A percentile compares a stretch with the other conserved stretches of the same genome.
phyloP scores from a whole-genome alignment of 306 rosid genomes.

The Lupinus albus region DNA sequence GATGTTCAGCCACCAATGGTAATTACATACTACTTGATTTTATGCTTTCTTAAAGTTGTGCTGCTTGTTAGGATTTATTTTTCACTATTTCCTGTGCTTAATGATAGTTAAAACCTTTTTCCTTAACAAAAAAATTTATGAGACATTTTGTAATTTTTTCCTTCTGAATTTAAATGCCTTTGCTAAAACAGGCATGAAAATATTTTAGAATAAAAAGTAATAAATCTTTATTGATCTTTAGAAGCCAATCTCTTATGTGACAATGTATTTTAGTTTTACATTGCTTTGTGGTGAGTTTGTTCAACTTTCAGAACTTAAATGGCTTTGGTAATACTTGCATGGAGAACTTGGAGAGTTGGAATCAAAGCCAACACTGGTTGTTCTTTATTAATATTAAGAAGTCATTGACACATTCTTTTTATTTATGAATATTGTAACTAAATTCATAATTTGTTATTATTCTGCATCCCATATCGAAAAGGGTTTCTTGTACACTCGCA shows the following conservation, averaged over 20 bases:
- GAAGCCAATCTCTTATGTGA: not conserved
- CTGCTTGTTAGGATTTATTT: not conserved
- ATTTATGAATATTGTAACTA: not conserved
- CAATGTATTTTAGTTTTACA: conserved; percentile 22
- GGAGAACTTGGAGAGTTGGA: conserved; percentile 4
- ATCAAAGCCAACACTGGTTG: not conserved
- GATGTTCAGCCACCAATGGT: conserved; percentile 84
- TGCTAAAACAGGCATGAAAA: not conserved
- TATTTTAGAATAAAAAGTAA: conserved; percentile 9
- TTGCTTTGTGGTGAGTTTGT: conserved; percentile 9
- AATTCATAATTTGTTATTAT: not conserved
- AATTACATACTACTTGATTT: conserved; percentile 27
- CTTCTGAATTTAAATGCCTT: conserved; percentile 25
- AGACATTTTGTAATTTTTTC: not conserved
- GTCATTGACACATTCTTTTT: not conserved
- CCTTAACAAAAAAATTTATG: conserved; percentile 8
- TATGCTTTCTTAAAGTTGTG: conserved; percentile 9
- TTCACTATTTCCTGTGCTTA: conserved; percentile 1
- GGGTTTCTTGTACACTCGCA: conserved; percentile 14
- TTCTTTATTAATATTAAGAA: not conserved
- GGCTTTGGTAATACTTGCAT: conserved; percentile 1
- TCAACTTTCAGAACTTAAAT: conserved; percentile 21
- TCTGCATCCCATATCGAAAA: not conserved
- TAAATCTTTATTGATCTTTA: conserved; percentile 20
- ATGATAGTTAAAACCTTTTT: conserved; percentile 23